These are phyloP conservation scores for Agrocybe praecox DNA, from an alignment of 768 basidiomycete genomes.

Conservation along the genomic window DNA sequence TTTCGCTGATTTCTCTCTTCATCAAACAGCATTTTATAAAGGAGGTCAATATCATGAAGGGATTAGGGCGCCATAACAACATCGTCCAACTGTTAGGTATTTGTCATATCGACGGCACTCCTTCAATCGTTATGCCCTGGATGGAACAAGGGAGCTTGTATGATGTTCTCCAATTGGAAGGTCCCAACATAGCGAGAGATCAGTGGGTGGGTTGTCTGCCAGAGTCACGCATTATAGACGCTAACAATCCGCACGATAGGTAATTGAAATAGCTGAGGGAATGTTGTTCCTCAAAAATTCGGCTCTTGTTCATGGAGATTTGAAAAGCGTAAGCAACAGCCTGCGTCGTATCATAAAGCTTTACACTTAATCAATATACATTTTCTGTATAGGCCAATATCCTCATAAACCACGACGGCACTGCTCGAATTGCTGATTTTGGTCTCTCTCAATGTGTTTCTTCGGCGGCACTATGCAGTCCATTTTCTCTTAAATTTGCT, in stretches of 20 bases:
- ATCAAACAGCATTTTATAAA: slow-evolving; percentile 6
- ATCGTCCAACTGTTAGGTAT: slow-evolving; percentile 10
- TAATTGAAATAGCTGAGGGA: slow-evolving; percentile 25
- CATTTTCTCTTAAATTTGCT: background rate
- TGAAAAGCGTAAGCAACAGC: slow-evolving; percentile 35
- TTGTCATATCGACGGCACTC: background rate
- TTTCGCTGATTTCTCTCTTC: background rate
- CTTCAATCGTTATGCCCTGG: slow-evolving; percentile 28
- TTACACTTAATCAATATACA: too few relatives aligned
- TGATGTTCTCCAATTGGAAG: slow-evolving; percentile 12
- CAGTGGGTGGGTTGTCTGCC: background rate
- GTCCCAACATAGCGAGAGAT: background rate
- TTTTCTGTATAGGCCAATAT: slow-evolving; percentile 21
- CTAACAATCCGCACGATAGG: background rate
- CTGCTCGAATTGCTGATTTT: slow-evolving; percentile 17
- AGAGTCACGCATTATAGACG: background rate
- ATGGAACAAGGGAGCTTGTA: slow-evolving; percentile 29
- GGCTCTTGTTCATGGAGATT: slow-evolving; percentile 39
- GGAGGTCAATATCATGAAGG: slow-evolving; percentile 13
- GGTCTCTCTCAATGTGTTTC: slow-evolving; percentile 9
- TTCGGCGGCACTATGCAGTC: background rate
- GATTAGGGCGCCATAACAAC: slow-evolving; percentile 10
- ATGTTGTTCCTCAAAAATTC: slow-evolving; percentile 26
- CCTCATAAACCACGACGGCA: slow-evolving; percentile 10
- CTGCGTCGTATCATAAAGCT: too few relatives aligned